Evolutionary conservation across 2,329 filamentous ascomycete genomes (phyloP).

Genomic region (Alternaria incomplexa): DNA sequence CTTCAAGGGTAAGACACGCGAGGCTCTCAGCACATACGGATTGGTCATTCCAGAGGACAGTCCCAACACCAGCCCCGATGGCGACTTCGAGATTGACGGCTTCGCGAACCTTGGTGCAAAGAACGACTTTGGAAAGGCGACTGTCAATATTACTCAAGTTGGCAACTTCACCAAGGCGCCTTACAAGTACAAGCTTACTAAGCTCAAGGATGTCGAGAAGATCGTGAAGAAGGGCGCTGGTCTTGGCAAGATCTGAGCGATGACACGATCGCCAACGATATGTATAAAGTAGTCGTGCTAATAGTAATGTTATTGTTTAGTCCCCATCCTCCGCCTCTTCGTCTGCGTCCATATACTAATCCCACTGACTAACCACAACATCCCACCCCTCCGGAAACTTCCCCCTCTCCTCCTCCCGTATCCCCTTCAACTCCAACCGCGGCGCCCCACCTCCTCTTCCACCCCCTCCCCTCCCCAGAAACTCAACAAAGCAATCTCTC

Average conservation of each 20-base stretch:
- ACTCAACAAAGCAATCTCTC: background rate
- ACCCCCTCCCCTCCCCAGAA: background rate
- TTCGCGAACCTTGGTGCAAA: constrained; percentile 61
- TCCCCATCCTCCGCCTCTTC: background rate
- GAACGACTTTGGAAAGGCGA: constrained; percentile 58
- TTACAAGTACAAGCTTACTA: constrained; percentile 58
- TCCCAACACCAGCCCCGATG: constrained; percentile 60
- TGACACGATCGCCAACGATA: background rate
- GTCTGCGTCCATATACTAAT: background rate
- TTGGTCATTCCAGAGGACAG: constrained; percentile 62
- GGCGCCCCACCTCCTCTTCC: background rate
- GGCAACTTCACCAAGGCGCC: constrained; percentile 58
- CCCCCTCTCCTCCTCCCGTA: background rate
- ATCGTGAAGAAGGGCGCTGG: constrained; percentile 55
- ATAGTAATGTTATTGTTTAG: background rate
- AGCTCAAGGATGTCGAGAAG: constrained; percentile 51
- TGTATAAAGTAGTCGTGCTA: background rate
- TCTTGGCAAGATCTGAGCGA: constrained; percentile 50
- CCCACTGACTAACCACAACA: background rate
- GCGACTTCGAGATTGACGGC: constrained; percentile 62
- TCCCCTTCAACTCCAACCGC: background rate
- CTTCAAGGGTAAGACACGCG: constrained; percentile 55
- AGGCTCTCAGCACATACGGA: constrained; percentile 61
- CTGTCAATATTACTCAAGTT: constrained; percentile 60
- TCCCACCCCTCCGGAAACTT: background rate